A percentile compares a stretch with the other conserved stretches of the same genome.
These are phyloP conservation scores for Plantago ovata DNA, from an alignment of 257 asterid species.

Conservation along the genomic window DNA sequence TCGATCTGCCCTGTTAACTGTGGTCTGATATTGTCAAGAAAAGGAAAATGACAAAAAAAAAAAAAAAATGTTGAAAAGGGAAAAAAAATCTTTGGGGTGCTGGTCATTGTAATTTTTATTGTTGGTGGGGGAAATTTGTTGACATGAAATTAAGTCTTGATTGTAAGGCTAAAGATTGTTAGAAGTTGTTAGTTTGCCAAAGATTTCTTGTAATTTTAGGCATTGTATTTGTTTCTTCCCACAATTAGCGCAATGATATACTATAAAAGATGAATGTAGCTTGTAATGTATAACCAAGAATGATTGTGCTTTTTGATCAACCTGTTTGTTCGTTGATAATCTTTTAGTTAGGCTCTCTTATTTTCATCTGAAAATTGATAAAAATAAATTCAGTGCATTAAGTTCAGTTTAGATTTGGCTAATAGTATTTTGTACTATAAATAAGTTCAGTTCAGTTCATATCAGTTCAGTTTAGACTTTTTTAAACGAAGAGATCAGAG, in stretches of 20 bases:
- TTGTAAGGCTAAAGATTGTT: background rate
- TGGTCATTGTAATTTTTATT: background rate
- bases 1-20: constrained; percentile 39
- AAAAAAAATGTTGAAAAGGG: too few relatives aligned
- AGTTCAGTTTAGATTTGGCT: too few relatives aligned
- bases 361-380: too few relatives aligned
- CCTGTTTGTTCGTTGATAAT: background rate
- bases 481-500: too few relatives aligned
- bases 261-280: background rate
- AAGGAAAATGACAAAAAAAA: background rate
- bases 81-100: background rate
- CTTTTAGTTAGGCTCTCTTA: too few relatives aligned
- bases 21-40: constrained; percentile 27
- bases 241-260: constrained; percentile 12
- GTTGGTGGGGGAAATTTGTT: background rate
- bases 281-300: constrained; percentile 1
- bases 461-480: too few relatives aligned
- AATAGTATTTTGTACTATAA: too few relatives aligned
- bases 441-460: too few relatives aligned
- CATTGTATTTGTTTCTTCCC: constrained; percentile 6
- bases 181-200: constrained; percentile 5
- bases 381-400: too few relatives aligned
- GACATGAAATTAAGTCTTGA: background rate
- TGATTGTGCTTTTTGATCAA: background rate
- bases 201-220: constrained; percentile 2